These are phyloP conservation scores for Circinella umbellata DNA, from an alignment of 371 early-diverging fungal genomes.

Conservation along the genomic window DNA sequence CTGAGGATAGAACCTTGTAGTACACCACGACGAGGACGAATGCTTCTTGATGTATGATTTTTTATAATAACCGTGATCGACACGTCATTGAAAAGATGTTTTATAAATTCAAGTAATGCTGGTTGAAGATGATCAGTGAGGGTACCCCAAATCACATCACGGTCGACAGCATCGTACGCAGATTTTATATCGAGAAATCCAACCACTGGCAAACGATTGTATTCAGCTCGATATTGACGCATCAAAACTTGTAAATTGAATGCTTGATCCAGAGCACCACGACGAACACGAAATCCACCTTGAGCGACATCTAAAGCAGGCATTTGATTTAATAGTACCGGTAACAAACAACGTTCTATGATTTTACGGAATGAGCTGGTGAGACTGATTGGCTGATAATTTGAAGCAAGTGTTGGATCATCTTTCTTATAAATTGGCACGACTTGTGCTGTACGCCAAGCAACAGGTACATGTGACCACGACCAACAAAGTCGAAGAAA, in stretches of 20 bases:
- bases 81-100: constrained; percentile 20
- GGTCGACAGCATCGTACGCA: constrained; percentile 23
- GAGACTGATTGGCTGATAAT: constrained; percentile 23
- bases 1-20: constrained; percentile 33
- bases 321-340: not conserved
- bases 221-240: not conserved
- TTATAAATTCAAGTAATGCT: constrained; percentile 5
- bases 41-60: not conserved
- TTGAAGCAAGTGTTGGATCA: constrained; percentile 5
- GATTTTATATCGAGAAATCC: constrained; percentile 33
- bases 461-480: no score
- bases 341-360: constrained; percentile 15
- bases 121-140: not conserved
- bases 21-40: constrained; percentile 18
- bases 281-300: constrained; percentile 18
- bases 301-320: constrained; percentile 24
- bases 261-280: constrained; percentile 27
- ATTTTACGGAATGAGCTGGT: constrained; percentile 19
- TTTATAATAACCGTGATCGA: constrained; percentile 6
- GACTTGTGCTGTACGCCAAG: constrained; percentile 33
- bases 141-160: constrained; percentile 19
- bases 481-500: no score
- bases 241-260: constrained; percentile 8
- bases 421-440: constrained; percentile 30
- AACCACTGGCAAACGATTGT: constrained; percentile 7